Evolutionary conservation across 352 stramenopile genomes (phyloP).

Genomic region (Elongisporangium undulatum): DNA sequence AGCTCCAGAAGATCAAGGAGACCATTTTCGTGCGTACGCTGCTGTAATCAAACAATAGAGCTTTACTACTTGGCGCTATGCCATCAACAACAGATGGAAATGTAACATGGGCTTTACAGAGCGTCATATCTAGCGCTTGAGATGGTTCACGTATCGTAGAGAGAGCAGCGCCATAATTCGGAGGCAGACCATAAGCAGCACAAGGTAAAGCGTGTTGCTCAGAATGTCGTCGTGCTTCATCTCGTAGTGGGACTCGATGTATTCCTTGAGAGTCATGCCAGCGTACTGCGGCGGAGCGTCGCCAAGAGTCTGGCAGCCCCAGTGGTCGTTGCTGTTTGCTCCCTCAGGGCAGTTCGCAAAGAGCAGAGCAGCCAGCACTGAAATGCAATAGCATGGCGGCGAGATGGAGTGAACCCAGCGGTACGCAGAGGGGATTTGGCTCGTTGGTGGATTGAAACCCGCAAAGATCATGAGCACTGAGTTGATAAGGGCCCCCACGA

Average conservation of each 20-base stretch:
- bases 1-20: slow-evolving; percentile 84
- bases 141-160: slow-evolving; percentile 46
- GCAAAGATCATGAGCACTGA: slow-evolving; percentile 27
- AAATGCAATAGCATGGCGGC: slow-evolving; percentile 16
- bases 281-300: slow-evolving; percentile 10
- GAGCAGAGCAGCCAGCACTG: slow-evolving; percentile 7
- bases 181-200: slow-evolving; percentile 32
- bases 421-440: slow-evolving; percentile 26
- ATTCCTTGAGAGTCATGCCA: slow-evolving; percentile 18
- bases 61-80: too few species aligned
- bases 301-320: slow-evolving; percentile 12
- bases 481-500: slow-evolving; percentile 19
- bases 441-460: not conserved
- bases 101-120: too few species aligned
- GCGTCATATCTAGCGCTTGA: slow-evolving; percentile 20
- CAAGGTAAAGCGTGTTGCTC: slow-evolving; percentile 20
- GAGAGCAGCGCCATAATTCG: slow-evolving; percentile 34
- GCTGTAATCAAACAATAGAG: slow-evolving; percentile 31
- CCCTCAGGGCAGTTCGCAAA: slow-evolving; percentile 12
- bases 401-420: slow-evolving; percentile 48
- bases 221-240: slow-evolving; percentile 22
- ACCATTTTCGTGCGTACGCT: slow-evolving; percentile 81
- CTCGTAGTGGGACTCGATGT: slow-evolving; percentile 23
- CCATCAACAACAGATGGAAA: too few species aligned
- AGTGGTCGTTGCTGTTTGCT: not conserved